Evolutionary conservation across 139 green algal genomes (phyloP), one percentile per base, ranked within the genome.

Genomic region (Chlorella sp.): DNA sequence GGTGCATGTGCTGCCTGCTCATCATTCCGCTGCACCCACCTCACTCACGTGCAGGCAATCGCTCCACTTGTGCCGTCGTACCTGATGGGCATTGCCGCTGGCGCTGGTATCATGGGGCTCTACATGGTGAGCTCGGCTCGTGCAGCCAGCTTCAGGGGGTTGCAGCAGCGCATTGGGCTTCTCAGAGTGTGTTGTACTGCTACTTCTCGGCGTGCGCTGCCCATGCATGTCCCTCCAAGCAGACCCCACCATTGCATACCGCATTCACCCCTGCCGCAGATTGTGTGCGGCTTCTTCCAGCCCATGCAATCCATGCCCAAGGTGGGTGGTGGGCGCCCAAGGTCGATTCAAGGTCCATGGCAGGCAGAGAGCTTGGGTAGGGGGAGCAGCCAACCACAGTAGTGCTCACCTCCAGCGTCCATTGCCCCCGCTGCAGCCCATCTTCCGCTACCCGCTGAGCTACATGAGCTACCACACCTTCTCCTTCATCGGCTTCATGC

Each of bases 391-490:
- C n/a, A n/a, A n/a, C n/a, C n/a, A n/a, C n/a, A n/a, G n/a, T n/a
- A n/a, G n/a, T n/a, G n/a, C n/a, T n/a, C n/a, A n/a, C n/a, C n/a
- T n/a, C n/a, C n/a, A n/a, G n/a, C n/a, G n/a, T n/a, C 64, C 64
- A 23, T n/a, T 39, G 64, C 64, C 9, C 0, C 32, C 4, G 9
- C 32, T 51, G 73, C 73, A 80, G 68, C 90, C 92, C 26, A 92
- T 95, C 68, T 92, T 93, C 81, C 85, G 86, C 57, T 95, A 95
- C 81, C 92, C 92, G 5, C 64, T 95, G 63, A 85, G 90, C 63
- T 95, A 94, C 91, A 91, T 94, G 26, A 63, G 80, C 32, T 95
- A 85, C 82, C 92, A 95, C 85, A 93, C 84, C n/a, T 94, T 89
- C 65, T 55, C 87, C 11, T 95, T 95, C 73, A 89, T 63, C n/a